phyloP scores from a whole-genome alignment of 768 basidiomycete species.

The Boletus tylopilopsis region DNA sequence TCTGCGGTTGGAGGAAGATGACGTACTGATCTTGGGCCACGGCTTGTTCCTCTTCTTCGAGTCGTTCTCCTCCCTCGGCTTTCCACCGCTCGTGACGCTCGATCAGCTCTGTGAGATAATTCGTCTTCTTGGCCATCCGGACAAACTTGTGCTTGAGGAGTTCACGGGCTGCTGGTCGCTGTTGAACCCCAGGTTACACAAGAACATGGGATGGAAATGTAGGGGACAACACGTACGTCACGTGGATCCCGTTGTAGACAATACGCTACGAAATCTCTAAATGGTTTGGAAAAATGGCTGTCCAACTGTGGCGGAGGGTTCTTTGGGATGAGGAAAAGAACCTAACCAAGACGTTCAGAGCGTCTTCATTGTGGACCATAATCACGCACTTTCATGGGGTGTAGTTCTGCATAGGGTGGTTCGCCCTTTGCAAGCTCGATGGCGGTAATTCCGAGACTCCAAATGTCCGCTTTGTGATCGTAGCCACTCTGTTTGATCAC shows the following conservation, averaged over 20 bases:
- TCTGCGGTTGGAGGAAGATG: neutral
- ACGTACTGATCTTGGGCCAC: slow-evolving; percentile 62
- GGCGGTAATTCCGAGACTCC: slow-evolving; percentile 96
- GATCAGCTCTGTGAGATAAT: slow-evolving; percentile 91
- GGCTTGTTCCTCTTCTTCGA: slow-evolving; percentile 67
- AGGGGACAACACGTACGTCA: slow-evolving; percentile 52
- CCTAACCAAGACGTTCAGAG: slow-evolving; percentile 41
- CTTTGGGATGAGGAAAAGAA: slow-evolving; percentile 97
- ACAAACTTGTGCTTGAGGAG: slow-evolving; percentile 96
- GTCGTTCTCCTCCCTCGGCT: slow-evolving; percentile 77
- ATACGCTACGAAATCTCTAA: slow-evolving; percentile 89
- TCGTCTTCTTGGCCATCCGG: slow-evolving; percentile 91
- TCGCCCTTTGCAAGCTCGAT: slow-evolving; percentile 98
- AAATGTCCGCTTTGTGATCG: slow-evolving; percentile 98
- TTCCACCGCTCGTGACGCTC: slow-evolving; percentile 94
- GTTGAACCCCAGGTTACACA: slow-evolving; percentile 19
- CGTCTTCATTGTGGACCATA: neutral
- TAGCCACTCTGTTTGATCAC: slow-evolving; percentile 99
- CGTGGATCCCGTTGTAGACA: slow-evolving; percentile 94
- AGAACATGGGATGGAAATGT: slow-evolving; percentile 1
- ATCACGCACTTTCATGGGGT: slow-evolving; percentile 91
- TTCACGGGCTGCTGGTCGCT: slow-evolving; percentile 95
- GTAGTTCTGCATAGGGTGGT: slow-evolving; percentile 96
- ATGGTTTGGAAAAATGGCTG: slow-evolving; percentile 86
- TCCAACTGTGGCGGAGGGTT: slow-evolving; percentile 92